phyloP scores from a whole-genome alignment of 768 basidiomycete species.

The Pleurotus salmoneostramineus region DNA sequence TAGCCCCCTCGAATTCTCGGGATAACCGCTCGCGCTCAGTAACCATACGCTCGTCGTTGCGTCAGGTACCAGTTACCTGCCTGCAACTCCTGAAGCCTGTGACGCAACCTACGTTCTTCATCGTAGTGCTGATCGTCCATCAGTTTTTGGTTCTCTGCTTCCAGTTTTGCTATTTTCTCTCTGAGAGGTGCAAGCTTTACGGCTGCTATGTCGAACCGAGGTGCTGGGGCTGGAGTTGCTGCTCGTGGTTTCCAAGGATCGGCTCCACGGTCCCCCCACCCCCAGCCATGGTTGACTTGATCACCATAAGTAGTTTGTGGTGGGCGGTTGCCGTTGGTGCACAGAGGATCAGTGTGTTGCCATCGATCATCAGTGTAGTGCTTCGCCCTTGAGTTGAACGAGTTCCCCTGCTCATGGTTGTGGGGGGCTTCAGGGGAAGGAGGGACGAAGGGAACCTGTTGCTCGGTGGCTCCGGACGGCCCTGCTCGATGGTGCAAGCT shows the following conservation, averaged over 20 bases:
- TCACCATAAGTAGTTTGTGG: background rate
- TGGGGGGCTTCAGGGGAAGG: background rate
- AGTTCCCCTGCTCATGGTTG: no score
- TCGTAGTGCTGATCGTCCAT: background rate
- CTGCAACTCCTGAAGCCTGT: background rate
- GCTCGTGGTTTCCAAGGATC: background rate
- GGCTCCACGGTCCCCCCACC: background rate
- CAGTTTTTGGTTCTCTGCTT: background rate
- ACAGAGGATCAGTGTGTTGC: no score
- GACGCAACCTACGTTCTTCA: background rate
- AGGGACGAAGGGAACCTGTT: background rate
- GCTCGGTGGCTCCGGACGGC: background rate
- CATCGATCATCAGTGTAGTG: no score
- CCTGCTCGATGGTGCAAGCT: background rate
- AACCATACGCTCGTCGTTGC: background rate
- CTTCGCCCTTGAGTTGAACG: no score
- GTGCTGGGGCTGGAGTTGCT: background rate
- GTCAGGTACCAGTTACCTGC: slow-evolving; percentile 1
- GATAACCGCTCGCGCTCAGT: background rate
- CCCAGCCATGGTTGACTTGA: background rate
- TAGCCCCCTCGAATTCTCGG: no score
- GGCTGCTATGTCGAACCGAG: background rate
- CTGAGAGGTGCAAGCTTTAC: background rate
- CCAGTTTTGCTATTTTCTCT: background rate
- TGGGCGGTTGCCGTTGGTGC: background rate